Percentiles rank a stretch among this genome's conserved stretches.
Evolutionary conservation across 768 basidiomycete species (phyloP).

Genomic region (Trametes meyenii): DNA sequence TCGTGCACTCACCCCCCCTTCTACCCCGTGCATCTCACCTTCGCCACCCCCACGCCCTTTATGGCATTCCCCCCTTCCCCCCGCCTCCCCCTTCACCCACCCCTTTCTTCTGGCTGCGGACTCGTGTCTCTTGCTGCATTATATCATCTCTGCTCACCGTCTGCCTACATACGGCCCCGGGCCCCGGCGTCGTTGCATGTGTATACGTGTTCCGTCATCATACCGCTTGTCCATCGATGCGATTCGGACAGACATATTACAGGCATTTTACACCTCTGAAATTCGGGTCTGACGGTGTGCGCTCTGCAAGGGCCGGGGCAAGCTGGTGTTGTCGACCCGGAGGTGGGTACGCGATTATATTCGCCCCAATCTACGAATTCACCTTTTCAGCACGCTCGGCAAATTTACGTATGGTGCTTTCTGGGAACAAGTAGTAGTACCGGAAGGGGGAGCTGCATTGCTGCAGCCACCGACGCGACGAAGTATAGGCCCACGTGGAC

Average conservation of each 20-base stretch:
- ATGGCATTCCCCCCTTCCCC: background rate
- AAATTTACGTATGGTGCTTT: too few relatives aligned
- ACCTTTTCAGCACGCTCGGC: too few relatives aligned
- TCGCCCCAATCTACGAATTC: too few relatives aligned
- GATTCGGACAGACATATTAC: slow-evolving; percentile 2
- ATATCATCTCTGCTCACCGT: background rate
- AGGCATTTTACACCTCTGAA: background rate
- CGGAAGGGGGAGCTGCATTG: too few relatives aligned
- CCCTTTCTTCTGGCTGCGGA: background rate
- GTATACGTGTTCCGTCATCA: slow-evolving; percentile 10
- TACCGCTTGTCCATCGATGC: slow-evolving; percentile 1
- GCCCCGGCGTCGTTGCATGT: slow-evolving; percentile 5
- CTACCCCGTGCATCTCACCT: background rate
- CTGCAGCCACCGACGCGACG: background rate
- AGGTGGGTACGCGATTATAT: too few relatives aligned
- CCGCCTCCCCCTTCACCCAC: background rate
- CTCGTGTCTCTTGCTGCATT: slow-evolving; percentile 6
- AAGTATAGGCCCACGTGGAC: slow-evolving; percentile 7
- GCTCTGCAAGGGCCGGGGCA: too few relatives aligned
- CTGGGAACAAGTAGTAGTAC: too few relatives aligned
- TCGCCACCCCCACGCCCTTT: background rate
- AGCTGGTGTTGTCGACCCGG: too few relatives aligned
- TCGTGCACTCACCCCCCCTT: background rate
- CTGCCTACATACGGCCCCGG: slow-evolving; percentile 1
- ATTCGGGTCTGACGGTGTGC: too few relatives aligned